A percentile compares a stretch with the other conserved stretches of the same genome.
Evolutionary conservation across 129 eudicot genomes (phyloP).

Genomic region (Dittrichia graveolens): DNA sequence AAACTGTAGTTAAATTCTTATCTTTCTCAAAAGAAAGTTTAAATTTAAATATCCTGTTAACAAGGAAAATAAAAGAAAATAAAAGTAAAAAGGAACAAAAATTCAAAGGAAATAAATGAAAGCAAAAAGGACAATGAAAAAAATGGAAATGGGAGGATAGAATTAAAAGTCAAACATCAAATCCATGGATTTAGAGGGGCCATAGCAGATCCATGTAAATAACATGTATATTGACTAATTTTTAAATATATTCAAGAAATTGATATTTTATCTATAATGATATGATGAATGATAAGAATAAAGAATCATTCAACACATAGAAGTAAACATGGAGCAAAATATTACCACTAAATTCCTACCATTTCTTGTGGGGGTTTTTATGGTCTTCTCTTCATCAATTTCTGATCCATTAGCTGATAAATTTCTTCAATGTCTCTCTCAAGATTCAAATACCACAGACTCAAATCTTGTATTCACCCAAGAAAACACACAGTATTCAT

Average conservation of each 20-base stretch:
- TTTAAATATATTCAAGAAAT: neutral
- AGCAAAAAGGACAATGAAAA: too few relatives aligned
- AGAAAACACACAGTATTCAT: constrained; percentile 15
- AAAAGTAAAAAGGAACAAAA: too few relatives aligned
- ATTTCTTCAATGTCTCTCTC: constrained; percentile 16
- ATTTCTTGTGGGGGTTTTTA: neutral
- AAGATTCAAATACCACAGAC: constrained; percentile 2
- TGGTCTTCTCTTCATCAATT: constrained; percentile 8
- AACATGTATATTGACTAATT: neutral
- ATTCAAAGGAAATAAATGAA: too few relatives aligned
- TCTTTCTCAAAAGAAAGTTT: too few relatives aligned
- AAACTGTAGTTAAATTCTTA: too few relatives aligned
- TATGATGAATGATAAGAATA: too few relatives aligned
- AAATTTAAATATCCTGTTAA: too few relatives aligned
- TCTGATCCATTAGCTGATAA: constrained; percentile 17
- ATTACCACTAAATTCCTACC: neutral
- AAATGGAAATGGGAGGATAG: too few relatives aligned
- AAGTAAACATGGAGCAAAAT: neutral
- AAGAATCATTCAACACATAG: neutral
- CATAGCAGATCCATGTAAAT: neutral
- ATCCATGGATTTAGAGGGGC: too few relatives aligned
- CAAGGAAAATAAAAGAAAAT: too few relatives aligned
- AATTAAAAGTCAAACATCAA: too few relatives aligned
- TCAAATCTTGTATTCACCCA: constrained; percentile 17
- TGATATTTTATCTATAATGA: neutral